Evolutionary conservation across 139 green algal genomes (phyloP), one percentile per base, ranked within the genome.

Genomic region (Auxenochlorella pyrenoidosa): DNA sequence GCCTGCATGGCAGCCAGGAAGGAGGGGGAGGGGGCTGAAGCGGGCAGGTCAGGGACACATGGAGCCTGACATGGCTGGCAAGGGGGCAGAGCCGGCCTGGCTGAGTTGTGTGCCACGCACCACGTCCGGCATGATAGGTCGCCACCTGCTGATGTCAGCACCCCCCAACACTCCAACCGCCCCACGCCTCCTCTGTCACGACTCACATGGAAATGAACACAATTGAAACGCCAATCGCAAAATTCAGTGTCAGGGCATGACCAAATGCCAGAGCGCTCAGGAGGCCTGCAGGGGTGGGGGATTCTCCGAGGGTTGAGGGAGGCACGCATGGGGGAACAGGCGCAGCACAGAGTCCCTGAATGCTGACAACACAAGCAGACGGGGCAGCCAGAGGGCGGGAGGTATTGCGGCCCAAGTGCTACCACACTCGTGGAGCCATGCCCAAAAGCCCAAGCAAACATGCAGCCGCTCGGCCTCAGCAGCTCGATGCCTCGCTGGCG

Each of bases 131-230:
- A n/a, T n/a, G n/a, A n/a, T n/a, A n/a, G n/a, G n/a, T n/a, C n/a
- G 47, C 47, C 47, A 10, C 10, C 47, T 63, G 54, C 54, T 26
- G 54, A 63, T 63, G 12, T 63, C 54, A 24, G 16, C 54, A 63
- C 10, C 54, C 54, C 54, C 16, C 13, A 2, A 24, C 2, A 63
- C 18, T 58, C 47, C 12, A 12, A 6, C 54, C 54, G 15, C 15
- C 54, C 15, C 22, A 13, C 54, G 10, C 12, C 15, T 2, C 21
- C 71, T 51, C n/a, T 2, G 19, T 38, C n/a, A 36, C 6, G 10
- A 41, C 77, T 83, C 54, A 83, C 97, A 99, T 99, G 87, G 95
- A 98, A 72, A 99, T 97, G 90, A 98, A 96, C 0, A 99, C 97
- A n/a, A 99, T 97, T 51, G 93, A 95, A 4, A 99, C 94, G 41